These are phyloP conservation scores for Diutina neorugosa DNA, from an alignment of 1,139 yeast genomes.

Conservation along the genomic window DNA sequence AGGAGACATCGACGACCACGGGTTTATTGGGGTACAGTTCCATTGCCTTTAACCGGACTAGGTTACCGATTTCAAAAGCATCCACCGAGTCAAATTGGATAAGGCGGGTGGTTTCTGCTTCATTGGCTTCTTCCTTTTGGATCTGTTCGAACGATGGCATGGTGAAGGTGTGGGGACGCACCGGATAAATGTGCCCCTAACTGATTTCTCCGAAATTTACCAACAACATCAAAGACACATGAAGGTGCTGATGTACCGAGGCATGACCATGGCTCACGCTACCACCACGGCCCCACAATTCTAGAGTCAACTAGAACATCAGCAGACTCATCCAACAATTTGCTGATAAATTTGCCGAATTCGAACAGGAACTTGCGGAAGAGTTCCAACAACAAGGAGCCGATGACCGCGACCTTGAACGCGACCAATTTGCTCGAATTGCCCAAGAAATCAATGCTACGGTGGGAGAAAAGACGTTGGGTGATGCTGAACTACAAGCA, in stretches of 20 bases:
- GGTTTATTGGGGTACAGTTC: constrained; percentile 15
- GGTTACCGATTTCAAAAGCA: constrained; percentile 1
- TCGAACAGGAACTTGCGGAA: not conserved
- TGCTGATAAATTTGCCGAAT: not conserved
- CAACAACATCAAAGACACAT: too few relatives aligned
- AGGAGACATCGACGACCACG: constrained; percentile 40
- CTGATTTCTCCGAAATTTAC: not conserved
- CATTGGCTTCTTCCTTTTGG: not conserved
- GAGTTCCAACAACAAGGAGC: not conserved
- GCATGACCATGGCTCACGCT: not conserved
- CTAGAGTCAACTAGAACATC: not conserved
- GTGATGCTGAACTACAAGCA: not conserved
- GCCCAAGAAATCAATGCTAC: not conserved
- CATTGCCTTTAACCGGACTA: not conserved
- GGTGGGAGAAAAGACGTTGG: not conserved
- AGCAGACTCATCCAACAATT: not conserved
- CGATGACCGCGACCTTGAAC: not conserved
- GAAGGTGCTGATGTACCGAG: not conserved
- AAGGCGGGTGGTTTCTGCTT: not conserved
- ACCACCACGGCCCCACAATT: not conserved
- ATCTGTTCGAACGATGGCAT: not conserved
- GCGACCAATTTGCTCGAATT: not conserved
- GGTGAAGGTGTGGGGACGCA: not conserved
- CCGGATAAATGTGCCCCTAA: not conserved
- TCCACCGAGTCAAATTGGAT: not conserved